Conservation (phyloP, 345 rosid species). For the Excoecaria agallocha region DNA sequence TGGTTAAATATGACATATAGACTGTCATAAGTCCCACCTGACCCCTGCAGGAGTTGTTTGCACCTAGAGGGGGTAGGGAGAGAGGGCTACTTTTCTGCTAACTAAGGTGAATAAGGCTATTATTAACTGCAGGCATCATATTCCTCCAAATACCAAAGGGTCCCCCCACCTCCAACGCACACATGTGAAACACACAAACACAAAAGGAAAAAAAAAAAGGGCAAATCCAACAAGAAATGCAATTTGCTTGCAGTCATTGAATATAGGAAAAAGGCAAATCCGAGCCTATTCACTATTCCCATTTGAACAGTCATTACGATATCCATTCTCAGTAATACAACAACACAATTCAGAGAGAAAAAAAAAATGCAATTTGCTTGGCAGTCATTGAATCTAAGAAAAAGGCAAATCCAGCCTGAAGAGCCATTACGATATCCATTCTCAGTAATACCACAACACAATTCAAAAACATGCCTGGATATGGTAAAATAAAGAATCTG, state of each 20-base stretch:
- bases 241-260: not conserved
- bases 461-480: not conserved
- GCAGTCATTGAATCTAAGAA: not conserved
- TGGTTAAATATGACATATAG: not conserved
- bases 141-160: not conserved
- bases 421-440: not conserved
- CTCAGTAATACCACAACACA: not conserved
- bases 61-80: conserved; percentile 9
- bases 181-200: too few species aligned
- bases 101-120: conserved; percentile 4
- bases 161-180: not conserved
- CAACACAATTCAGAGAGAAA: not conserved
- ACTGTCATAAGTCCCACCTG: conserved; percentile 2
- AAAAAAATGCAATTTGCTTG: not conserved
- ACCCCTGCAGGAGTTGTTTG: conserved; percentile 9
- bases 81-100: conserved; percentile 6
- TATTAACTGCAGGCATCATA: not conserved
- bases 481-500: not conserved
- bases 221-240: not conserved
- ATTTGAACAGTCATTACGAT: too few species aligned
- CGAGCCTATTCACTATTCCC: too few species aligned
- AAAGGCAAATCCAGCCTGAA: not conserved
- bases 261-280: not conserved
- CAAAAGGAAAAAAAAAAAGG: too few species aligned
- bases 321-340: too few species aligned